A percentile compares a stretch with the other conserved stretches of the same genome.
These are phyloP conservation scores for Rheum nobile DNA, from an alignment of 148 eudicot species.

Conservation along the genomic window DNA sequence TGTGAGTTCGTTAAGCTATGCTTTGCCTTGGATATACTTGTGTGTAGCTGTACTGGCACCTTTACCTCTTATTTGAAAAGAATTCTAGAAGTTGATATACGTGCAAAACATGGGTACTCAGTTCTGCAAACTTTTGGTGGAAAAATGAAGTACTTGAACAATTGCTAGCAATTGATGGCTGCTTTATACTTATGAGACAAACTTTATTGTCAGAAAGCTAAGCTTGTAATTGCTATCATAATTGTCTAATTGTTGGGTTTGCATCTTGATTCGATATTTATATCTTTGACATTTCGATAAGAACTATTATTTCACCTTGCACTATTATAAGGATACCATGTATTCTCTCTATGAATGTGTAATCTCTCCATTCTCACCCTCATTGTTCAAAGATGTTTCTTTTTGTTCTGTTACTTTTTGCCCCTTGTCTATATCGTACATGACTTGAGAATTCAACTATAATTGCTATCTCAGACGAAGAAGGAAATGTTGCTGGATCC, in stretches of 20 bases:
- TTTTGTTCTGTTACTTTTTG: not conserved
- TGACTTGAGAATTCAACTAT: not conserved
- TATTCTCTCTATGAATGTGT: not conserved
- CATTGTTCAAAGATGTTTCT: not conserved
- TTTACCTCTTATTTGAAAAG: not conserved
- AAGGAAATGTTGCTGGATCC: slow-evolving; percentile 81
- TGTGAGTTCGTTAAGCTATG: slow-evolving; percentile 31
- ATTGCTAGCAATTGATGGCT: not conserved
- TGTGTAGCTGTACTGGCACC: not conserved
- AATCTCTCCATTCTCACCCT: not conserved
- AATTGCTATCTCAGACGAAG: slow-evolving; percentile 42
- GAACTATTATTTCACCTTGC: not conserved
- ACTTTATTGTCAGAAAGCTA: not conserved
- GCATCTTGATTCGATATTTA: not conserved
- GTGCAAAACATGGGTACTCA: not conserved
- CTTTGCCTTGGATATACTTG: not conserved
- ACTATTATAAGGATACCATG: not conserved
- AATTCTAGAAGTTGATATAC: not conserved
- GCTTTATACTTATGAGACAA: not conserved
- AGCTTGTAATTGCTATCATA: not conserved
- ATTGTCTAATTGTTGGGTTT: not conserved
- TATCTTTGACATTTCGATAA: not conserved
- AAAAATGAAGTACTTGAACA: not conserved
- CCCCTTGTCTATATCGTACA: not conserved
- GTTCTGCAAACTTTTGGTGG: not conserved